Evolutionary conservation across 1,139 yeast genomes (phyloP), one percentile per base, ranked within the genome.

Genomic region (Blastobotrys serpentis): DNA sequence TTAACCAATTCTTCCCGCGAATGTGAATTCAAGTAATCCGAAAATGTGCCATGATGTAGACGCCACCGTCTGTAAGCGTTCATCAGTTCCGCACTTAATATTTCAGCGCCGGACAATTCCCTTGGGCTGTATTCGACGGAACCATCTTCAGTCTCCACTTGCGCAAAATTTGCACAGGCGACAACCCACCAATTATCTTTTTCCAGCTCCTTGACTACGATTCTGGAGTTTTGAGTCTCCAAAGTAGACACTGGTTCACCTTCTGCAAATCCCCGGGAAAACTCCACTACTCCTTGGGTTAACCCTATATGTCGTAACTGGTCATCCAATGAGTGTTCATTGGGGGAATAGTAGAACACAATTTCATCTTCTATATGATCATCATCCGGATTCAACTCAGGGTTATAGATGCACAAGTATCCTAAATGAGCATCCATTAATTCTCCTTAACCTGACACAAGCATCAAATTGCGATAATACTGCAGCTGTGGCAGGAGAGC

Each of bases 271-370:
- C 59, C 65, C 32, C 58, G 53, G 18, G 62, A 52, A 43, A 64
- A 56, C 50, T 60, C 66, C 5, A 59, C 59, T 16, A 64, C 59
- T 1, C 67, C 67, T 42, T 64, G 67, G 3, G 66, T 63, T 14
- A 64, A 52, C 1, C 67, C 67, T 14, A 64, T 58, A 29, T 62
- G 58, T 22, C 64, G 47, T 13, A 63, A 54, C 42, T 59, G 56
- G 19, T 52, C 50, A 29, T 60, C 56, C 17, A 52, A 41, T 1
- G 56, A 54, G 14, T 56, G 49, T 3, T 54, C 52, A 0, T 45
- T 47, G 2, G 54, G 48, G 8, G 55, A 56, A 48, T 61, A 57
- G 46, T 58, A 61, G 43, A 59, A 62, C 32, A 63, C 61, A 18
- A 64, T 53, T 51, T 64, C 67, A 32, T 61, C 55, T 19, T 58